phyloP scores from a whole-genome alignment of 2,329 filamentous ascomycete genomes.

The Botrytis fragariae region DNA sequence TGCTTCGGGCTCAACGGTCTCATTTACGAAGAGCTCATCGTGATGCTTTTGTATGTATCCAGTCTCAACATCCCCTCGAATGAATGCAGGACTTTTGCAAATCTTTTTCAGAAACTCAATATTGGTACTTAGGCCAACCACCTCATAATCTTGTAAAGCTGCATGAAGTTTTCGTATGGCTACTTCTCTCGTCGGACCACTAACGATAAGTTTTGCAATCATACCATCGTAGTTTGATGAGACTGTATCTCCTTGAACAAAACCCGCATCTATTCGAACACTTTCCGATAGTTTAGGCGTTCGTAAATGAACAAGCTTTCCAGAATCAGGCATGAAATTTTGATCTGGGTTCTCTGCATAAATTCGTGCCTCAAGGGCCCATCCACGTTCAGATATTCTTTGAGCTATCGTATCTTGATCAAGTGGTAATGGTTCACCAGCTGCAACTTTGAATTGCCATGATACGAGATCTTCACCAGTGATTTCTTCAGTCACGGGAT shows the following conservation, averaged over 20 bases:
- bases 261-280: conserved; percentile 89
- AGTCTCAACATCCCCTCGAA: conserved; percentile 86
- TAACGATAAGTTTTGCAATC: conserved; percentile 96
- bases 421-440: conserved; percentile 64
- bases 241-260: conserved; percentile 85
- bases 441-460: conserved; percentile 90
- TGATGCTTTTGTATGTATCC: conserved; percentile 92
- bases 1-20: conserved; percentile 64
- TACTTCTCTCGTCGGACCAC: conserved; percentile 72
- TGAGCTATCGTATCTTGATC: conserved; percentile 64
- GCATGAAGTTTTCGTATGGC: conserved; percentile 79
- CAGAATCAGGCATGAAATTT: conserved; percentile 93
- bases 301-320: conserved; percentile 76
- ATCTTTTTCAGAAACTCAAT: conserved; percentile 94
- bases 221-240: conserved; percentile 97
- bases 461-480: conserved; percentile 79
- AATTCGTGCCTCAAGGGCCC: conserved; percentile 92
- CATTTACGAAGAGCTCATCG: conserved; percentile 70
- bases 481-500: conserved; percentile 84
- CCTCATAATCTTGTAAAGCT: conserved; percentile 84
- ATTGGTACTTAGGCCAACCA: conserved; percentile 90
- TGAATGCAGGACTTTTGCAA: conserved; percentile 77
- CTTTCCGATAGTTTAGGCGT: conserved; percentile 68
- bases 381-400: conserved; percentile 71
- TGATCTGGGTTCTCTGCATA: conserved; percentile 93